Conservation (phyloP, 2,329 filamentous ascomycete species). For the Aspergillus ochraceoroseus region DNA sequence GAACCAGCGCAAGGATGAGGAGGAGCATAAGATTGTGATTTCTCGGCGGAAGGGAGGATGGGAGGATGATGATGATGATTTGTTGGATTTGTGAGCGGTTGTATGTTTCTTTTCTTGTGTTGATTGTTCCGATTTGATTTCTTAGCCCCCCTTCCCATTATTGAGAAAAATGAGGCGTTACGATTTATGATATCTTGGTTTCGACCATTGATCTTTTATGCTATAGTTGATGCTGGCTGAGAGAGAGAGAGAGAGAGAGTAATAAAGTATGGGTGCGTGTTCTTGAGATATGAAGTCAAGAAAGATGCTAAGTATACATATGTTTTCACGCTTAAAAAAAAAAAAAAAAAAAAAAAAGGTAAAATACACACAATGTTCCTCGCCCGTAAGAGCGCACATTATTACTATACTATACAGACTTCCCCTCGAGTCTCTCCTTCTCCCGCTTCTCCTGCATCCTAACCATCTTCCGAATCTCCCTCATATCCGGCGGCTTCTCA, state of each 20-base stretch:
- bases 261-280: background rate
- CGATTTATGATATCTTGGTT: too few relatives aligned
- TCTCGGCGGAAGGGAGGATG: constrained; percentile 76
- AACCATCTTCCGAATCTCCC: constrained; percentile 67
- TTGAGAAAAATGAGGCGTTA: constrained; percentile 3
- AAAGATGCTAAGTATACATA: too few relatives aligned
- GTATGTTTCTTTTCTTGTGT: too few relatives aligned
- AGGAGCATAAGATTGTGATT: constrained; percentile 79
- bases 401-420: background rate
- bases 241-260: background rate
- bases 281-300: background rate
- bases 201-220: too few relatives aligned
- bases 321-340: too few relatives aligned
- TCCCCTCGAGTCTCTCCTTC: constrained; percentile 46
- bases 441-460: constrained; percentile 63
- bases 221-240: too few relatives aligned
- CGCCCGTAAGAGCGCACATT: background rate
- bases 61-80: constrained; percentile 68
- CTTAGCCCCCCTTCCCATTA: too few relatives aligned
- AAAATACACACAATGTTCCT: too few relatives aligned
- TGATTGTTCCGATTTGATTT: too few relatives aligned
- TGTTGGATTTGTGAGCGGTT: constrained; percentile 41
- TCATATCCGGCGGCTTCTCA: constrained; percentile 80
- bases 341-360: too few relatives aligned
- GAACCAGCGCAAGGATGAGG: constrained; percentile 54